Percentiles rank a stretch among this genome's conserved stretches.
phyloP scores from a whole-genome alignment of 2,329 filamentous ascomycete species.

The Aspergillus uvarum region DNA sequence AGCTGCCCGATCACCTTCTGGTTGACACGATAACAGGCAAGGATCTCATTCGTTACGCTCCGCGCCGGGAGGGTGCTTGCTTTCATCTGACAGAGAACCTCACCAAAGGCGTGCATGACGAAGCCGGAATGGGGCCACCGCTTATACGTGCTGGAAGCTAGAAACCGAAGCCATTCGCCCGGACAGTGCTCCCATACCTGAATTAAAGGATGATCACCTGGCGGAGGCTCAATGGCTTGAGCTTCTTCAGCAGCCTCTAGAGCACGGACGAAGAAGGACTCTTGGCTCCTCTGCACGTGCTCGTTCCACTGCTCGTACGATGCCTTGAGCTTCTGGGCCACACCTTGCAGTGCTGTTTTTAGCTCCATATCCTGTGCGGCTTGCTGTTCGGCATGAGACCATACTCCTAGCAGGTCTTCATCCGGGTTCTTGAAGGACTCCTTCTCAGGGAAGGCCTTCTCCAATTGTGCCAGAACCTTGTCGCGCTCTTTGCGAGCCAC shows the following conservation, averaged over 20 bases:
- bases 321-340: constrained; percentile 22
- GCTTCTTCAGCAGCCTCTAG: constrained; percentile 30
- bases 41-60: constrained; percentile 27
- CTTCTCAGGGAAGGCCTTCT: constrained; percentile 26
- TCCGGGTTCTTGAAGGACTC: constrained; percentile 27
- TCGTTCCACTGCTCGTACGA: constrained; percentile 23
- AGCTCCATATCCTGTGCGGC: constrained; percentile 25
- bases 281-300: constrained; percentile 7
- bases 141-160: constrained; percentile 42
- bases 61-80: constrained; percentile 25
- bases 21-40: constrained; percentile 34
- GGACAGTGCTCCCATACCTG: constrained; percentile 36
- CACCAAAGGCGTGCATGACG: constrained; percentile 35
- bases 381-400: constrained; percentile 25
- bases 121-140: constrained; percentile 23
- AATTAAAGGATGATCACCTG: constrained; percentile 33
- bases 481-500: constrained; percentile 36
- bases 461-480: constrained; percentile 33
- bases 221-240: constrained; percentile 32
- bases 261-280: constrained; percentile 25
- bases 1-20: constrained; percentile 31
- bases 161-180: constrained; percentile 33
- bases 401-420: constrained; percentile 36
- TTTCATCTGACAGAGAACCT: constrained; percentile 36
- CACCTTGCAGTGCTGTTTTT: constrained; percentile 16